phyloP scores from a whole-genome alignment of 768 basidiomycete species.

The Hysterangium stoloniferum region DNA sequence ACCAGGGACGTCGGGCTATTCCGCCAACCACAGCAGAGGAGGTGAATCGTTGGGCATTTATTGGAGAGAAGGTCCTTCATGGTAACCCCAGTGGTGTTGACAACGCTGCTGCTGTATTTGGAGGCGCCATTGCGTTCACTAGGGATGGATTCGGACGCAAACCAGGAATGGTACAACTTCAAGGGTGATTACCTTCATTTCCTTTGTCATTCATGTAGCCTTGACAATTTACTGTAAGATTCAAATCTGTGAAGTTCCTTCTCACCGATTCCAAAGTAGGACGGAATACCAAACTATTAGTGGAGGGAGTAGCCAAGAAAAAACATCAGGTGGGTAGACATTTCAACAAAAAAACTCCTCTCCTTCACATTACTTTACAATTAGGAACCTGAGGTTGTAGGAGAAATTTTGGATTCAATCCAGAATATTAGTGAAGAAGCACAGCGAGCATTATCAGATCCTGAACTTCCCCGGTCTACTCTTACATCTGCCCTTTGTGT shows the following conservation, averaged over 20 bases:
- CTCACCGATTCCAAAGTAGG: slow-evolving; percentile 91
- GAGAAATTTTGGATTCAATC: slow-evolving; percentile 69
- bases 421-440: slow-evolving; percentile 84
- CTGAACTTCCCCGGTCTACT: slow-evolving; percentile 56
- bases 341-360: neutral
- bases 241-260: slow-evolving; percentile 84
- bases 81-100: slow-evolving; percentile 97
- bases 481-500: slow-evolving; percentile 66
- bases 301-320: slow-evolving; percentile 77
- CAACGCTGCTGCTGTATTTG: slow-evolving; percentile 88
- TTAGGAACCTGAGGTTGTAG: slow-evolving; percentile 81
- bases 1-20: slow-evolving; percentile 59
- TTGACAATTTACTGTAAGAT: slow-evolving; percentile 45
- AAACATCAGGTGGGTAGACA: slow-evolving; percentile 44
- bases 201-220: neutral
- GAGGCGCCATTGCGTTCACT: slow-evolving; percentile 88
- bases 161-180: slow-evolving; percentile 77
- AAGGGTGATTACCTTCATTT: slow-evolving; percentile 41
- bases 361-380: neutral
- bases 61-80: slow-evolving; percentile 92
- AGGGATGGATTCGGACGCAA: slow-evolving; percentile 69
- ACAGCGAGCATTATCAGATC: slow-evolving; percentile 61
- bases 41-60: slow-evolving; percentile 90
- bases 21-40: slow-evolving; percentile 58
- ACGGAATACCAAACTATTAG: slow-evolving; percentile 89